phyloP scores from a whole-genome alignment of 2,329 filamentous ascomycete species.

The Periconia sp. region DNA sequence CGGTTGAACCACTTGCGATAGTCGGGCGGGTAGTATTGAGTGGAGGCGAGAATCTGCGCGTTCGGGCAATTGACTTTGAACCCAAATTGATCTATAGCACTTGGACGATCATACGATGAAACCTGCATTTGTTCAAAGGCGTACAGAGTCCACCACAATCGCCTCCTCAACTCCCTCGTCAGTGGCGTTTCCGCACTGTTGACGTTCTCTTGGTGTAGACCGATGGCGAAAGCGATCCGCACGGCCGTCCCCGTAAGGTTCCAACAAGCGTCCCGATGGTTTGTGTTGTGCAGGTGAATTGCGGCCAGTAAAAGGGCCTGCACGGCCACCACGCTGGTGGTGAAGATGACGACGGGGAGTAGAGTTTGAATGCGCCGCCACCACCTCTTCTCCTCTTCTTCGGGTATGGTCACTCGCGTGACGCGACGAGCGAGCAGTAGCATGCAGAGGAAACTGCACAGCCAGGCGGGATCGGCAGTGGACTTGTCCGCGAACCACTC shows the following conservation, averaged over 20 bases:
- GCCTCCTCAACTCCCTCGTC: constrained; percentile 49
- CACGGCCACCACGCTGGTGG: constrained; percentile 45
- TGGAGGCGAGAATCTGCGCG: constrained; percentile 40
- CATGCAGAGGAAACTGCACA: constrained; percentile 47
- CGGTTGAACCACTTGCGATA: constrained; percentile 44
- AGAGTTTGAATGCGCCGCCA: constrained; percentile 46
- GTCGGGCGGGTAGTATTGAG: constrained; percentile 36
- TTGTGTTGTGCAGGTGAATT: constrained; percentile 50
- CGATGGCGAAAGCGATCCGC: constrained; percentile 49
- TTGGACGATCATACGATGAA: constrained; percentile 48
- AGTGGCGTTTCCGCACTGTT: constrained; percentile 40
- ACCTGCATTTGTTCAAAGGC: constrained; percentile 51
- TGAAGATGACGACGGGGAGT: constrained; percentile 47
- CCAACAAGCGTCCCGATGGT: constrained; percentile 49
- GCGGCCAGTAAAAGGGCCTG: constrained; percentile 48
- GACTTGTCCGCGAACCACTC: constrained; percentile 32
- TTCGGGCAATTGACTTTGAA: constrained; percentile 40
- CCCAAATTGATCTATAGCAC: constrained; percentile 44
- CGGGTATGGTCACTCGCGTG: constrained; percentile 33
- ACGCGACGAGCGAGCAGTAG: constrained; percentile 44
- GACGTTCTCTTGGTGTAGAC: constrained; percentile 47
- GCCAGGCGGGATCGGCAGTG: constrained; percentile 43
- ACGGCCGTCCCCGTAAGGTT: constrained; percentile 48
- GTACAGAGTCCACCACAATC: constrained; percentile 58
- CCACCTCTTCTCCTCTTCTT: constrained; percentile 45